Evolutionary conservation across 2,329 filamentous ascomycete species (phyloP).

Genomic region (Proliferodiscus dingleyae): DNA sequence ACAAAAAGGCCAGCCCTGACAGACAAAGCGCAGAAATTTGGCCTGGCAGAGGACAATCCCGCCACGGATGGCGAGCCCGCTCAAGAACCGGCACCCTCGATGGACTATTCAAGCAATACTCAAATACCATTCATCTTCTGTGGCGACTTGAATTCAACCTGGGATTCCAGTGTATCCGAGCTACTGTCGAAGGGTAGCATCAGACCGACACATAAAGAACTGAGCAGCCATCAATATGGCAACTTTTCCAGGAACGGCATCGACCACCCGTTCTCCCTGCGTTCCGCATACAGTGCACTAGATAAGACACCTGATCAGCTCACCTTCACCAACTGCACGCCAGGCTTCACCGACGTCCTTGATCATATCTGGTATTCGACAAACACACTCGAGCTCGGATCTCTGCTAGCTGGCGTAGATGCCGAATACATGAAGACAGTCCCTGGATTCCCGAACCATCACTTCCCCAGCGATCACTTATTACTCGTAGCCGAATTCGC

Average conservation of each 20-base stretch:
- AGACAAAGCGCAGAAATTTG: conserved; percentile 56
- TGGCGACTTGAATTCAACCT: conserved; percentile 91
- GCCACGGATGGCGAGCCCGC: conserved; percentile 48
- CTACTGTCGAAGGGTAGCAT: conserved; percentile 78
- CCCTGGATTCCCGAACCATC: conserved; percentile 69
- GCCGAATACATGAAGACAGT: conserved; percentile 65
- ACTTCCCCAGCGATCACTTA: conserved; percentile 71
- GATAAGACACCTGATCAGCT: conserved; percentile 79
- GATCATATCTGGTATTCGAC: conserved; percentile 99
- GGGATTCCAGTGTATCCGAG: conserved; percentile 85
- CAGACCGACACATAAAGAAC: conserved; percentile 71
- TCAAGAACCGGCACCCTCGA: conserved; percentile 69
- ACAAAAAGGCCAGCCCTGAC: conserved; percentile 72
- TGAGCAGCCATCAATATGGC: conserved; percentile 79
- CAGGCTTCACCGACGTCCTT: conserved; percentile 84
- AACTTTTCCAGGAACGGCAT: conserved; percentile 91
- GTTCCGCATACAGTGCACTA: conserved; percentile 81
- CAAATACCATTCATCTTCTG: conserved; percentile 90
- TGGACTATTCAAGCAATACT: conserved; percentile 79
- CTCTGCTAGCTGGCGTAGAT: conserved; percentile 65
- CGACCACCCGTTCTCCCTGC: conserved; percentile 88
- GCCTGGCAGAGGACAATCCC: conserved; percentile 36
- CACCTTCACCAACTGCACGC: conserved; percentile 94
- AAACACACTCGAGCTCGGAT: conserved; percentile 61
- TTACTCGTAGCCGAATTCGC: conserved; percentile 64